Evolutionary conservation across 352 stramenopile species (phyloP).

Genomic region (Aphanomyces invadans): DNA sequence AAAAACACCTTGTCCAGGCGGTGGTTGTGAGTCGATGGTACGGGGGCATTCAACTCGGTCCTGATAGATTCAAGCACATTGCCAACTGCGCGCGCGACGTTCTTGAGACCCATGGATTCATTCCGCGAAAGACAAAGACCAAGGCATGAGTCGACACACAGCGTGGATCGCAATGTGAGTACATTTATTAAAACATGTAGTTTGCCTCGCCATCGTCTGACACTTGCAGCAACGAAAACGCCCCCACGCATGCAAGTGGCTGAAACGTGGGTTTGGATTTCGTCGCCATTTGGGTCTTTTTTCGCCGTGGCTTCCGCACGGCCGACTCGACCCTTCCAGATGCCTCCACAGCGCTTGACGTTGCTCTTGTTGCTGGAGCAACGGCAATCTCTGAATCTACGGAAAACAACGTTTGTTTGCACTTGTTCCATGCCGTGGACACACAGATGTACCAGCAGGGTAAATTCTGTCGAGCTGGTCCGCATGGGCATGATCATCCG

Average conservation of each 20-base stretch:
- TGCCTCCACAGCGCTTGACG: no score
- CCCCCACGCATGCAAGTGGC: slow-evolving; percentile 17
- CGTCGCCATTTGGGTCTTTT: slow-evolving; percentile 30
- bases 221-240: slow-evolving; percentile 10
- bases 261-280: neutral
- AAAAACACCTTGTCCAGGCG: no score
- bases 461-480: slow-evolving; percentile 3
- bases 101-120: slow-evolving; percentile 63
- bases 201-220: slow-evolving; percentile 2
- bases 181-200: neutral
- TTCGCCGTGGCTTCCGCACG: slow-evolving; percentile 24
- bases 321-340: no score
- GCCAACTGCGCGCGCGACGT: slow-evolving; percentile 59
- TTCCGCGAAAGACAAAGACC: slow-evolving; percentile 56
- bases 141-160: slow-evolving; percentile 2
- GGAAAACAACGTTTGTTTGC: no score
- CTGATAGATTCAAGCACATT: slow-evolving; percentile 85
- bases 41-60: slow-evolving; percentile 69
- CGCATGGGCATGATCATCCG: slow-evolving; percentile 30
- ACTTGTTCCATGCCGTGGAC: no score
- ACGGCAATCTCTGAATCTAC: no score
- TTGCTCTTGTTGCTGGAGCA: no score
- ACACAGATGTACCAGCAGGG: no score
- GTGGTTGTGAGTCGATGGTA: slow-evolving; percentile 83
- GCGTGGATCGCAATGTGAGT: no score